Conservation (phyloP, 441 rosid genomes). For the Lepidium campestre region DNA sequence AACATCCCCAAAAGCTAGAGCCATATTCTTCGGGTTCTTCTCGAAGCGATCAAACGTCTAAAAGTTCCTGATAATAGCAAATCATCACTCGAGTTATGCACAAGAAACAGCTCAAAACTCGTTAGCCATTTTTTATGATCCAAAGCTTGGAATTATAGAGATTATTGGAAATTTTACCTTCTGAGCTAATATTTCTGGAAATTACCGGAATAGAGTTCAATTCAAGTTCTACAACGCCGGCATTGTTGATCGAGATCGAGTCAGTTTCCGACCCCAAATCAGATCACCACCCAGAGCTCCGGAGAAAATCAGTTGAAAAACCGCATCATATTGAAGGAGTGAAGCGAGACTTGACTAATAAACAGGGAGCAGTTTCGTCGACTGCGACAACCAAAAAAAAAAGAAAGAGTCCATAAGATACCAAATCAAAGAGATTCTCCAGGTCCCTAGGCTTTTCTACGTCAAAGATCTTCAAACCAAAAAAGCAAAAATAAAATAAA, state of each 20-base stretch:
- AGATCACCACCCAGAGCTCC: not conserved
- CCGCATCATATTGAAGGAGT: not conserved
- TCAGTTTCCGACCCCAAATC: constrained; percentile 1
- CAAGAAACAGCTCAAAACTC: not conserved
- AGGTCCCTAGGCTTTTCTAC: constrained; percentile 17
- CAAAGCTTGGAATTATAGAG: not conserved
- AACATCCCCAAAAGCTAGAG: constrained; percentile 44
- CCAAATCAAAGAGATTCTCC: constrained; percentile 27
- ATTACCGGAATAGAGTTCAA: not conserved
- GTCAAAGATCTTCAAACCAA: constrained; percentile 26
- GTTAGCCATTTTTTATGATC: not conserved
- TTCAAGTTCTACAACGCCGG: not conserved
- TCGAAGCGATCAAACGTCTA: not conserved
- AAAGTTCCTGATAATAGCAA: not conserved
- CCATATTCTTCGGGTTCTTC: not conserved
- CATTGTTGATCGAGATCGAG: constrained; percentile 17
- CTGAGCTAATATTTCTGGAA: not conserved
- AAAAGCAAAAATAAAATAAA: not conserved
- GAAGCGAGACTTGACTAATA: constrained; percentile 15
- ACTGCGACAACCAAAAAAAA: constrained; percentile 12
- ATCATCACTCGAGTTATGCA: not conserved
- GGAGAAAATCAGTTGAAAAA: not conserved
- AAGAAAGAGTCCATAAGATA: constrained; percentile 12
- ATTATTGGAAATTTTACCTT: constrained; percentile 2
- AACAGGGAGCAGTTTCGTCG: constrained; percentile 12